Evolutionary conservation across 768 basidiomycete species (phyloP).

Genomic region (Leccinum imitatum): DNA sequence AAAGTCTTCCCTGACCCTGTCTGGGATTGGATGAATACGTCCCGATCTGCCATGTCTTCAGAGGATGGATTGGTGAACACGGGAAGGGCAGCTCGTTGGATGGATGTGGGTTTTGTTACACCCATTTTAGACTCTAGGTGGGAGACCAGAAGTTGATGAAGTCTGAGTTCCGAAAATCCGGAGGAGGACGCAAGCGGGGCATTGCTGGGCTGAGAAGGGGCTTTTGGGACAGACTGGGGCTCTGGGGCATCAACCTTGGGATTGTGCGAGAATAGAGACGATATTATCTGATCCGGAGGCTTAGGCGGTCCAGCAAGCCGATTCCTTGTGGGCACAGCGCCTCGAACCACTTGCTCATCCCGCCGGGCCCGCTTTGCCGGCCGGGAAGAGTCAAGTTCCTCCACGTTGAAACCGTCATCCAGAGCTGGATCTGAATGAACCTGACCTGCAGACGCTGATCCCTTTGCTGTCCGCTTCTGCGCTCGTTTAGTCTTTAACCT

Average conservation of each 20-base stretch:
- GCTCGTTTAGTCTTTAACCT: conserved; percentile 77
- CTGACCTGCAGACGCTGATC: conserved; percentile 24
- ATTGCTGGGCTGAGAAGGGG: conserved; percentile 64
- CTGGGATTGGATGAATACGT: conserved; percentile 93
- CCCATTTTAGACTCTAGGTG: conserved; percentile 81
- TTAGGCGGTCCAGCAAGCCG: conserved; percentile 26
- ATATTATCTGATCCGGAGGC: conserved; percentile 65
- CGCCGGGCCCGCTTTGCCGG: conserved; percentile 50
- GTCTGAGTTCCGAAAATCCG: conserved; percentile 78
- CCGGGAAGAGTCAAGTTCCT: conserved; percentile 29
- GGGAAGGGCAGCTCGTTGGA: conserved; percentile 73
- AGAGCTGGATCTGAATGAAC: conserved; percentile 8
- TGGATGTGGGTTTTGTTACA: conserved; percentile 84
- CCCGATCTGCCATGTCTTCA: conserved; percentile 46
- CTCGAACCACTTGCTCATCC: conserved; percentile 22
- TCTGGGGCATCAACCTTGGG: conserved; percentile 58
- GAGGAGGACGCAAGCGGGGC: conserved; percentile 76
- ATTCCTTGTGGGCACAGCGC: conserved; percentile 14
- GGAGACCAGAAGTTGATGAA: conserved; percentile 74
- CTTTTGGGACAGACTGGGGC: conserved; percentile 23
- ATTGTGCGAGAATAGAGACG: conserved; percentile 86
- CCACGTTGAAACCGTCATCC: conserved; percentile 18
- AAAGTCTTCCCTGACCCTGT: conserved; percentile 97
- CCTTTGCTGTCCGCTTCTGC: conserved; percentile 55
- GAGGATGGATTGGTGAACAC: conserved; percentile 52